A percentile compares a stretch with the other conserved stretches of the same genome.
Conservation (phyloP, 305 asterid genomes). For the Solanum hybrid region DNA sequence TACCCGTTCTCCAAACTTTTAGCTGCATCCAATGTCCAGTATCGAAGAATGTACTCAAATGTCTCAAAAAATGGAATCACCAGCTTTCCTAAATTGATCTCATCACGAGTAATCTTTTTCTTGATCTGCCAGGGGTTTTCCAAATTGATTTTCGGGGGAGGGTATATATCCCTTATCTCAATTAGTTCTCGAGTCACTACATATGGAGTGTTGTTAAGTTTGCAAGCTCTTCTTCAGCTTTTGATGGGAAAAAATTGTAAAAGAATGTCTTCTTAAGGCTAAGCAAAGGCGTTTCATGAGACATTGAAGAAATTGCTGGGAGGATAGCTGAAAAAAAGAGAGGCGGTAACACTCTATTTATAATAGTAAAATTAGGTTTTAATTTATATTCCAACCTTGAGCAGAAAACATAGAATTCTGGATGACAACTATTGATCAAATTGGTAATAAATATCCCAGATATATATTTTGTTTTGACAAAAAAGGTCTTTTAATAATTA, state of each 20-base stretch:
- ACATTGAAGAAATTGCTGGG: background rate
- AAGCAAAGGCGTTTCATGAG: background rate
- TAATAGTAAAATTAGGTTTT: background rate
- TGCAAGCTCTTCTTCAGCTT: background rate
- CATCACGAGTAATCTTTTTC: background rate
- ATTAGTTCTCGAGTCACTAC: background rate
- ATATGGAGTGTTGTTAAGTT: background rate
- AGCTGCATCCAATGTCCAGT: background rate
- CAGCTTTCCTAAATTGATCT: background rate
- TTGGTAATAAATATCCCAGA: background rate
- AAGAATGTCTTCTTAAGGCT: background rate
- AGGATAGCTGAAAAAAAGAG: background rate
- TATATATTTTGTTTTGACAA: background rate
- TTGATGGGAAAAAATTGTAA: background rate
- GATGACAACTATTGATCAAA: background rate
- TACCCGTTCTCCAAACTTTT: background rate
- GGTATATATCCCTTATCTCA: background rate
- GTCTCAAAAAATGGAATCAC: background rate
- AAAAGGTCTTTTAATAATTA: background rate
- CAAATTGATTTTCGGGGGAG: background rate
- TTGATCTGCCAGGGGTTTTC: background rate
- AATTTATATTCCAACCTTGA: background rate
- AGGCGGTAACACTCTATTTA: too few relatives aligned
- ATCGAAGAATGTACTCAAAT: background rate
- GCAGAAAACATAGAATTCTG: background rate